Conservation (phyloP, 495 filamentous ascomycete genomes). For the Podospora anserina region DNA sequence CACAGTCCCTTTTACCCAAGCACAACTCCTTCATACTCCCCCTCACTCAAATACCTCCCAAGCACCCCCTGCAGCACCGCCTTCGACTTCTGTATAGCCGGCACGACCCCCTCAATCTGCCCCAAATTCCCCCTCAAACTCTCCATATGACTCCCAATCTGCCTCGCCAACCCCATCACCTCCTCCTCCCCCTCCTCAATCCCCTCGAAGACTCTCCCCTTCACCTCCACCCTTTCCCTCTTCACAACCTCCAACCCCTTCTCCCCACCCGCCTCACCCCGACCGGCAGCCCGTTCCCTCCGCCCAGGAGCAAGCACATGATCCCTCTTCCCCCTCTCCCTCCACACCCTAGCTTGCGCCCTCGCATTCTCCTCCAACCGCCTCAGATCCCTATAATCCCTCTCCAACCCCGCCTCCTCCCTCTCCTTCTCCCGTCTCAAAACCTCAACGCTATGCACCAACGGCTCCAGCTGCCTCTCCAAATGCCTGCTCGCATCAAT, state of each 20-base stretch:
- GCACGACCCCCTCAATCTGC: conserved; percentile 46
- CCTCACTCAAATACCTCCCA: conserved; percentile 44
- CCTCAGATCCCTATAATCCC: conserved; percentile 39
- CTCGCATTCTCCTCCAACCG: conserved; percentile 39
- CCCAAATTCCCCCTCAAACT: conserved; percentile 59
- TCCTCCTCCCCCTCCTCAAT: conserved; percentile 26
- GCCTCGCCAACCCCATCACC: conserved; percentile 37
- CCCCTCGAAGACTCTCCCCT: conserved; percentile 20
- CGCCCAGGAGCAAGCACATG: conserved; percentile 42
- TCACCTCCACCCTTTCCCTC: conserved; percentile 29
- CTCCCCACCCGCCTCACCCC: conserved; percentile 7
- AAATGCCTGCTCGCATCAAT: conserved; percentile 37
- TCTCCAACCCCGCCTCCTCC: conserved; percentile 37
- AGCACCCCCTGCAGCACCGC: conserved; percentile 39
- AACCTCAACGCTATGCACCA: conserved; percentile 45
- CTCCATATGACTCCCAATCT: conserved; percentile 48
- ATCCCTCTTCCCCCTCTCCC: conserved; percentile 35
- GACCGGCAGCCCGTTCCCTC: background rate
- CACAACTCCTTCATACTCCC: conserved; percentile 41
- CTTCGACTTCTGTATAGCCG: conserved; percentile 43
- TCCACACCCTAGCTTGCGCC: conserved; percentile 38
- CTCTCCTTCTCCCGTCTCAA: conserved; percentile 40
- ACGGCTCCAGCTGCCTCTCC: conserved; percentile 41
- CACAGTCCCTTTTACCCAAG: conserved; percentile 31
- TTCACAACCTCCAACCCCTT: conserved; percentile 22